A percentile compares a stretch with the other conserved stretches of the same genome.
These are phyloP conservation scores for Barnettozyma sp. DNA, from an alignment of 805 yeast genomes.

Conservation along the genomic window DNA sequence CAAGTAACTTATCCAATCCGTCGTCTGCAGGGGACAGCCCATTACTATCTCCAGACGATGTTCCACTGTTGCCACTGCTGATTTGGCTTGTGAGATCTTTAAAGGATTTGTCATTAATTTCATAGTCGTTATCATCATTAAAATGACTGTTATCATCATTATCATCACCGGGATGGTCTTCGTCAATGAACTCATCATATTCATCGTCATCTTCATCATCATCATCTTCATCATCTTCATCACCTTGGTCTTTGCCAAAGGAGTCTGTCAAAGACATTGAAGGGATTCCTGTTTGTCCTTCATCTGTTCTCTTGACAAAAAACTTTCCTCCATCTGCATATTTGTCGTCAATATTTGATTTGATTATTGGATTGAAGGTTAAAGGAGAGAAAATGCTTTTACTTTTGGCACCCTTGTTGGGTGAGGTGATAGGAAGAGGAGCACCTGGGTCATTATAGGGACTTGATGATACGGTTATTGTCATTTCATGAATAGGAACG, in stretches of 20 bases:
- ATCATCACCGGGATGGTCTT: constrained; percentile 14
- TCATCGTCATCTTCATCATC: constrained; percentile 23
- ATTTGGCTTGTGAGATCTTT: too few species aligned
- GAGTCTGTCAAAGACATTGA: constrained; percentile 11
- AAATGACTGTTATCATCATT: constrained; percentile 13
- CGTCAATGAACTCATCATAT: constrained; percentile 16
- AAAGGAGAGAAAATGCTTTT: constrained; percentile 78
- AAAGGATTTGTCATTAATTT: constrained; percentile 4
- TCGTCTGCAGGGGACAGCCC: not conserved
- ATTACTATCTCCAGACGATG: not conserved
- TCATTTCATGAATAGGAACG: constrained; percentile 55
- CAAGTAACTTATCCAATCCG: not conserved
- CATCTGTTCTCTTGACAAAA: constrained; percentile 38
- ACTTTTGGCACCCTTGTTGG: constrained; percentile 31
- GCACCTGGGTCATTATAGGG: constrained; percentile 79
- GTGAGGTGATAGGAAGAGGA: constrained; percentile 55
- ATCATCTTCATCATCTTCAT: constrained; percentile 20
- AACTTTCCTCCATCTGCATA: constrained; percentile 89
- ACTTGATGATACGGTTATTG: constrained; percentile 43
- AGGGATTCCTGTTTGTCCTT: constrained; percentile 20
- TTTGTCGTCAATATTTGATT: constrained; percentile 72
- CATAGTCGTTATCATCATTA: constrained; percentile 5
- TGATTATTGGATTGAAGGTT: constrained; percentile 72
- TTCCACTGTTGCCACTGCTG: not conserved
- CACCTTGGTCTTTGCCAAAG: constrained; percentile 21